Conservation (phyloP, 495 filamentous ascomycete species). For the Aspergillus campestris region DNA sequence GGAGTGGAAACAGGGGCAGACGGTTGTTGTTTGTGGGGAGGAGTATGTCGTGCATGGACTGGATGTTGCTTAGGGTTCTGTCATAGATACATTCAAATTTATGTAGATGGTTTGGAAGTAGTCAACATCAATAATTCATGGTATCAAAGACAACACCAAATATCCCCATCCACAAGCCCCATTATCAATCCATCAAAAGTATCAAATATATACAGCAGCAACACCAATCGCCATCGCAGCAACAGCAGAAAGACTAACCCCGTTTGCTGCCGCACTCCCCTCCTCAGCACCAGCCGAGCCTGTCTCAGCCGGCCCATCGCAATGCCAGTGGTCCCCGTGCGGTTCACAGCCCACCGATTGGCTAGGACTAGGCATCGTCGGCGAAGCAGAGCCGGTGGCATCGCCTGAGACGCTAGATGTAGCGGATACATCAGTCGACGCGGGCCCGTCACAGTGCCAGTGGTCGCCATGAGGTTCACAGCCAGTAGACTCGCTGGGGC, state of each 20-base stretch:
- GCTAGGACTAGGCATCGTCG: background rate
- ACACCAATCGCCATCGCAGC: too few species aligned
- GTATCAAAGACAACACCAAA: too few species aligned
- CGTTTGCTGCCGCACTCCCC: too few species aligned
- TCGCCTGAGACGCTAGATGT: background rate
- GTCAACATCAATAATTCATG: too few species aligned
- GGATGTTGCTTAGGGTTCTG: constrained; percentile 4
- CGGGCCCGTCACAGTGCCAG: constrained; percentile 22
- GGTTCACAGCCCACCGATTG: constrained; percentile 4
- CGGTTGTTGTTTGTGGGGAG: constrained; percentile 17
- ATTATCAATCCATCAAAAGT: too few species aligned
- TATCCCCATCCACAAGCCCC: too few species aligned
- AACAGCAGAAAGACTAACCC: too few species aligned
- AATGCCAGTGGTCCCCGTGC: constrained; percentile 5
- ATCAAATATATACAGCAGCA: too few species aligned
- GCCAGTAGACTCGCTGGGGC: constrained; percentile 19
- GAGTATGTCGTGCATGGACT: constrained; percentile 29
- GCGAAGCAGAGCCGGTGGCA: background rate
- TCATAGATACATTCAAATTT: too few species aligned
- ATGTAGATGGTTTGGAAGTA: too few species aligned
- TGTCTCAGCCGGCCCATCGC: background rate
- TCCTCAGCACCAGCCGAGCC: too few species aligned
- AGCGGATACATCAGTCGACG: constrained; percentile 5
- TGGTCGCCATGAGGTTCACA: constrained; percentile 23
- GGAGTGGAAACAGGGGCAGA: constrained; percentile 11